phyloP scores from a whole-genome alignment of 805 yeast genomes.

The Yarrowia sp. region DNA sequence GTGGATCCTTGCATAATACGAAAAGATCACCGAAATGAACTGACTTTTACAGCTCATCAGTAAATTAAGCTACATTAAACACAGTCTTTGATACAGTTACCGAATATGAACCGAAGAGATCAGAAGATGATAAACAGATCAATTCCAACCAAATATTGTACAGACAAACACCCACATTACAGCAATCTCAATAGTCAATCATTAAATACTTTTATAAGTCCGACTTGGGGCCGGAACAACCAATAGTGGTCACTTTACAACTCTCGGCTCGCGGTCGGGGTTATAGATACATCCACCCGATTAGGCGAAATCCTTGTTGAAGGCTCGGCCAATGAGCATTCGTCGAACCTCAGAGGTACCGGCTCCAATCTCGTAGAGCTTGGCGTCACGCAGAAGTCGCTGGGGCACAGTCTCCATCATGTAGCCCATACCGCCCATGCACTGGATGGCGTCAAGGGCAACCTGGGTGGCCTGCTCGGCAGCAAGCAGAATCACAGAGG shows the following conservation, averaged over 20 bases:
- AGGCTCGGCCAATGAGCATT: slow-evolving; percentile 49
- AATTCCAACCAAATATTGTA: too few species aligned
- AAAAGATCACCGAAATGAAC: background rate
- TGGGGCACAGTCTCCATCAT: slow-evolving; percentile 49
- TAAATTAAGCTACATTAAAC: too few species aligned
- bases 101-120: too few species aligned
- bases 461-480: slow-evolving; percentile 50
- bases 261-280: too few species aligned
- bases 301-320: slow-evolving; percentile 45
- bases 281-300: too few species aligned
- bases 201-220: background rate
- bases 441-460: slow-evolving; percentile 48
- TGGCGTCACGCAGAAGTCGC: slow-evolving; percentile 49
- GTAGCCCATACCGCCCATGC: slow-evolving; percentile 50
- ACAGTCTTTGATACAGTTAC: too few species aligned
- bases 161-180: too few species aligned
- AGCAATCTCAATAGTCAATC: too few species aligned
- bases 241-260: background rate
- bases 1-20: slow-evolving; percentile 12
- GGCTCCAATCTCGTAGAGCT: slow-evolving; percentile 50
- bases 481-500: slow-evolving; percentile 50
- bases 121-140: too few species aligned
- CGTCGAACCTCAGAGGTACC: slow-evolving; percentile 49
- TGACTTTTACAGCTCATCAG: too few species aligned
- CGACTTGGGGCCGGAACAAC: background rate